Evolutionary conservation across 2,329 filamentous ascomycete species (phyloP).

Genomic region (Trichoderma gracile): DNA sequence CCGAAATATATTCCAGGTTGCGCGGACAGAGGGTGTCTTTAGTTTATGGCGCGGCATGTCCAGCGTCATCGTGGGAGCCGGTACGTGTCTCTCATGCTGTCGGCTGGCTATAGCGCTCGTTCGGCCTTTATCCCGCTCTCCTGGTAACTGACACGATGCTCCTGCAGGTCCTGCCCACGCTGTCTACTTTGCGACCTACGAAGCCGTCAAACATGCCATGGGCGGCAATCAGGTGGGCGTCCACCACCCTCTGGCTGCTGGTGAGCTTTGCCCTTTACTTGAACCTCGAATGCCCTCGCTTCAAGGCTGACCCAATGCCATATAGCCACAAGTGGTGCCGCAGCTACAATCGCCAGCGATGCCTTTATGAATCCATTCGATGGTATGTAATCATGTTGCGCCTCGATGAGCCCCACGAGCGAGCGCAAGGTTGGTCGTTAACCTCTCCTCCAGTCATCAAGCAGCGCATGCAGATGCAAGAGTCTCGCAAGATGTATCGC

Average conservation of each 20-base stretch:
- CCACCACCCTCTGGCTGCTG: conserved; percentile 90
- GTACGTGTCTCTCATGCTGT: conserved; percentile 52
- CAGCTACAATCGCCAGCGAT: conserved; percentile 94
- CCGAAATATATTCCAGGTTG: conserved; percentile 90
- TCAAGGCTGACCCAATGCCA: not conserved
- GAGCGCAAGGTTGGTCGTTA: not conserved
- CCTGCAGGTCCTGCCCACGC: conserved; percentile 85
- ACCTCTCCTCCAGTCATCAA: conserved; percentile 76
- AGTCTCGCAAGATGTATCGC: conserved; percentile 83
- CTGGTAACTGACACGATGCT: conserved; percentile 28
- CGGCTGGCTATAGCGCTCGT: not conserved
- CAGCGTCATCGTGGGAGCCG: conserved; percentile 92
- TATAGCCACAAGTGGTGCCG: conserved; percentile 85
- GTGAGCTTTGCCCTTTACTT: conserved; percentile 51
- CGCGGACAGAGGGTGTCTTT: conserved; percentile 81
- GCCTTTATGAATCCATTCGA: conserved; percentile 99
- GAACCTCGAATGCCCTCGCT: not conserved
- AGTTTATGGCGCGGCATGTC: conserved; percentile 96
- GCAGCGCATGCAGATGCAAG: conserved; percentile 97
- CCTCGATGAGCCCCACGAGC: too few species aligned
- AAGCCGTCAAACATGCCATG: conserved; percentile 93
- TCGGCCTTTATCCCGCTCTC: not conserved
- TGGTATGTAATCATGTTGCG: conserved; percentile 57
- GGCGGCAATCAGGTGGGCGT: conserved; percentile 85
- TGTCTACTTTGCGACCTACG: conserved; percentile 97